Base-by-base conservation (phyloP, 2,329 filamentous ascomycete genomes). In the Nannizziopsis barbatae region DNA sequence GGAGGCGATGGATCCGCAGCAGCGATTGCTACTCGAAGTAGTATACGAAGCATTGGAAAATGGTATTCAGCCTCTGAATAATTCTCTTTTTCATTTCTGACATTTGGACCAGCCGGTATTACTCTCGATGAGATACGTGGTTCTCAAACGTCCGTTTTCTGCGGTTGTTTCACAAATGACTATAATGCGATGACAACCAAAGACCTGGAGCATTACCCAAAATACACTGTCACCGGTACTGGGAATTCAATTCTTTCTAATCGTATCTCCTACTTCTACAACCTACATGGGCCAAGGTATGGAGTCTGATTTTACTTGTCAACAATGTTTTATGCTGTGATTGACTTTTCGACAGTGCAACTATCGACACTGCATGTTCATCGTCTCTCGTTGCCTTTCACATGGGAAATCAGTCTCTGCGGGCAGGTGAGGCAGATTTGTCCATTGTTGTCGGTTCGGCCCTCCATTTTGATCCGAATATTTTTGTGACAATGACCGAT, bases 131-230 rank as follows among this genome's bases (percentile, higher is more conserved):
- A 51, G 7, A 49, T 67, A 12, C 49, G 50, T 4, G 60, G 63
- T 3, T 60, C 60, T 2, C 53, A 58, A 30, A 67, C 63, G 0
- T 56, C 58, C 11, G 64, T 67, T 1, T 65, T 60, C 46, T 55
- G 60, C 5, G 65, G 62, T 7, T 50, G 53, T 0, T 61, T 62
- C 40, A 53, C 51, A 31, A 41, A 54, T 6, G 65, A 69, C 45
- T 67, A 67, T 42, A 46, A 27, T 27, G 39, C 39, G 36, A 38
- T 38, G 36, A 38, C 36, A n/a, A 38, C 36, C 14, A 44, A 3
- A 53, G 53, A 27, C 22, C 7, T 27, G 22, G 22, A 27, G 7
- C 22, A 27, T 27, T 14, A 62, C 64, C 39, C 39, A 40, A 9
- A 46, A 54, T 11, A 41, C 39, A 1, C 6, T 52, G 53, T 56